These are phyloP conservation scores for Eucalyptus pauciflora DNA, from an alignment of 345 rosid species.

Conservation along the genomic window DNA sequence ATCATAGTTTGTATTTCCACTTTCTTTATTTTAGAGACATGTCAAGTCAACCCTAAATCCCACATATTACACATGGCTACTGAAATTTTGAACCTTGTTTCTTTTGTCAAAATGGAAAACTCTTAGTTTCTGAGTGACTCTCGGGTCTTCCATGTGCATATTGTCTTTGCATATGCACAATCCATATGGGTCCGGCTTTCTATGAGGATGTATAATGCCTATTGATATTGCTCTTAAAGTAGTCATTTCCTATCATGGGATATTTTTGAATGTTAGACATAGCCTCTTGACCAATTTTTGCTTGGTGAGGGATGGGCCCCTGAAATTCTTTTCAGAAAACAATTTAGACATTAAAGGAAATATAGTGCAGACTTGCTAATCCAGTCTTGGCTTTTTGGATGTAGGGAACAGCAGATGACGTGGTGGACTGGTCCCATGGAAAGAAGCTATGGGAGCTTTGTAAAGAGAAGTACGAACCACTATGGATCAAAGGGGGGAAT, in stretches of 20 bases:
- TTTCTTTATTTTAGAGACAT: background rate
- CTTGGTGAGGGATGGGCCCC: background rate
- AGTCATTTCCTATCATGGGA: background rate
- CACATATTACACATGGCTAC: background rate
- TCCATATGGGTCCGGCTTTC: background rate
- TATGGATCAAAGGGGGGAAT: conserved; percentile 91
- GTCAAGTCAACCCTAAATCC: background rate
- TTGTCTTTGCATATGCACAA: background rate
- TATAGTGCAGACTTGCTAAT: background rate
- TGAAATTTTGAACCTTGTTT: background rate
- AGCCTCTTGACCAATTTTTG: background rate
- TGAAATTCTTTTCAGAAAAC: background rate
- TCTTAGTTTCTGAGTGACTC: background rate
- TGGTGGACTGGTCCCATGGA: conserved; percentile 87
- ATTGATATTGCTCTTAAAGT: background rate
- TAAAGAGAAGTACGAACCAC: conserved; percentile 82
- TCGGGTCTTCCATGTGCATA: background rate
- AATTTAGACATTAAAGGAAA: background rate
- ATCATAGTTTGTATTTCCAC: background rate
- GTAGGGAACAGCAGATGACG: conserved; percentile 93
- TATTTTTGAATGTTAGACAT: background rate
- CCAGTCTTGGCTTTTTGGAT: background rate
- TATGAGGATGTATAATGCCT: background rate
- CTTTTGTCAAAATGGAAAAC: background rate
- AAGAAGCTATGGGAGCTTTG: conserved; percentile 79